phyloP scores from a whole-genome alignment of 2,329 filamentous ascomycete species.

The Colletotrichum paranaense region DNA sequence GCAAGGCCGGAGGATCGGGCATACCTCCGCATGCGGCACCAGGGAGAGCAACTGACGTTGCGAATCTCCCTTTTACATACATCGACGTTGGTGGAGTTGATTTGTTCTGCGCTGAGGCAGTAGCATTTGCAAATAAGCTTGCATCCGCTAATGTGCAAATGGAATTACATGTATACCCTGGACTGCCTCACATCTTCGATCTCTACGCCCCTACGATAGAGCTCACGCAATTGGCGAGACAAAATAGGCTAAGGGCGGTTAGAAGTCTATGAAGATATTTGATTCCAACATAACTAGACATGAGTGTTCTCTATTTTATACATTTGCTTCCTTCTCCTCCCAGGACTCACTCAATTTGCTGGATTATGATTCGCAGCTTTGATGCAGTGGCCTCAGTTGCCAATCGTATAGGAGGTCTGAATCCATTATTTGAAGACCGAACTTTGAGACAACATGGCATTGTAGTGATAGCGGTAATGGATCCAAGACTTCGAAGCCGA shows the following conservation, averaged over 20 bases:
- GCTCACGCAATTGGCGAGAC: neutral
- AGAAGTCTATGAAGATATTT: neutral
- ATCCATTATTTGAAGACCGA: no score
- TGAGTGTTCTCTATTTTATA: neutral
- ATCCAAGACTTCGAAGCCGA: no score
- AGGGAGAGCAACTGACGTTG: slow-evolving; percentile 37
- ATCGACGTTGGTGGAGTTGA: slow-evolving; percentile 53
- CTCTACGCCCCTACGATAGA: slow-evolving; percentile 18
- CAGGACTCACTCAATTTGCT: no score
- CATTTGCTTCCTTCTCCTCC: neutral
- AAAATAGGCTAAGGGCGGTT: slow-evolving; percentile 4
- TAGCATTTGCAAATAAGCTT: slow-evolving; percentile 46
- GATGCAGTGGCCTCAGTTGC: no score
- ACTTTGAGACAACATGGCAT: no score
- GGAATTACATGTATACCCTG: slow-evolving; percentile 54
- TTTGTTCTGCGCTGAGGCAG: slow-evolving; percentile 49
- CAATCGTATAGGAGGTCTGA: no score
- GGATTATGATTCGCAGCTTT: no score
- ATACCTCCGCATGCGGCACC: slow-evolving; percentile 39
- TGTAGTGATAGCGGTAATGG: no score
- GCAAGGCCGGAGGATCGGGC: slow-evolving; percentile 22
- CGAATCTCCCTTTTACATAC: slow-evolving; percentile 48
- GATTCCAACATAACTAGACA: neutral
- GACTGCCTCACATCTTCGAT: slow-evolving; percentile 53
- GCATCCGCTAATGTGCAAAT: slow-evolving; percentile 45